phyloP scores from a whole-genome alignment of 2,329 filamentous ascomycete species.

The Diaporthe sp. region DNA sequence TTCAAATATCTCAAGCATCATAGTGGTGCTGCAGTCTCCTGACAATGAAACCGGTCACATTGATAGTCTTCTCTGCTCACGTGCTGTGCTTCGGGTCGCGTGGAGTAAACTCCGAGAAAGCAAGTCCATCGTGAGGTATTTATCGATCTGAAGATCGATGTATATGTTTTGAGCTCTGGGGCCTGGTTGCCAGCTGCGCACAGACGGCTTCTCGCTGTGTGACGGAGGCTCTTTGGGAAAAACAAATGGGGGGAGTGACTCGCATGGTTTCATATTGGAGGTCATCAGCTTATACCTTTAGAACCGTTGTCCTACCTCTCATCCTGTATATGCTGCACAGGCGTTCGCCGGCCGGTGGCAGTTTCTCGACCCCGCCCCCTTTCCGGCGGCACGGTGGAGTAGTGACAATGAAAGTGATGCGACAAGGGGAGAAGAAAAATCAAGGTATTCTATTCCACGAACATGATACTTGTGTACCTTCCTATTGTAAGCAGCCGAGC shows the following conservation, averaged over 20 bases:
- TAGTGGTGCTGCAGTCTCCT: neutral
- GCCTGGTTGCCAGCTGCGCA: no score
- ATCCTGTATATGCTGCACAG: neutral
- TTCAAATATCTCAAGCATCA: neutral
- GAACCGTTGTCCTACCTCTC: neutral
- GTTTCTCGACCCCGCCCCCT: neutral
- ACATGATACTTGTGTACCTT: slow-evolving; percentile 12
- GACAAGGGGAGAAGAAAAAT: neutral
- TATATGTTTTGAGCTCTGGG: neutral
- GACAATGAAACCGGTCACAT: neutral
- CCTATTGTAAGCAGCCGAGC: neutral
- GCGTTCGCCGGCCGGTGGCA: neutral
- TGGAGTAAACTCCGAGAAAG: neutral
- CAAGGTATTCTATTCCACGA: slow-evolving; percentile 18
- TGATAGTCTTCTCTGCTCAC: no score
- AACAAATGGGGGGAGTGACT: no score
- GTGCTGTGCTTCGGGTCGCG: neutral
- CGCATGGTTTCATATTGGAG: neutral
- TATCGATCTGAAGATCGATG: neutral
- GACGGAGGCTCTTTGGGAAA: neutral
- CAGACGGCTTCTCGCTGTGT: neutral
- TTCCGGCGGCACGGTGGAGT: neutral
- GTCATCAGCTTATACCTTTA: neutral
- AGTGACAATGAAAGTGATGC: neutral
- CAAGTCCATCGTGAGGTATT: neutral